A percentile compares a stretch with the other conserved stretches of the same genome.
phyloP scores from a whole-genome alignment of 441 rosid genomes.

The Euphorbia neoarborescens region DNA sequence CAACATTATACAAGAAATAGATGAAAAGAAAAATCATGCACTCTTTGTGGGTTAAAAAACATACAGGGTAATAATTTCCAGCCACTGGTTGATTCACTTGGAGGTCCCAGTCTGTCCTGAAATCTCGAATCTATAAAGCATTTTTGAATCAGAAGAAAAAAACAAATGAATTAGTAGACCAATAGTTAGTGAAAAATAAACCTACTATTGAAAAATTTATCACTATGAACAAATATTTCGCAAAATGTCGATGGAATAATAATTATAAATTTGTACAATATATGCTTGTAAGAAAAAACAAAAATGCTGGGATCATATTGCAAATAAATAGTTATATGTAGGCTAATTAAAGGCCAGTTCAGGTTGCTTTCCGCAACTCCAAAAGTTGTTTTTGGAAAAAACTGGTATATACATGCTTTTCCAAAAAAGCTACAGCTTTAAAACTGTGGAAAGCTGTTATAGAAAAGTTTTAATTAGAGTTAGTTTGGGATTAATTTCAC shows the following conservation, averaged over 20 bases:
- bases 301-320: not conserved
- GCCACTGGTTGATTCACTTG: conserved; percentile 75
- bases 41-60: conserved; percentile 14
- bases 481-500: no score
- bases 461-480: no score
- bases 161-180: not conserved
- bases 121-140: conserved; percentile 63
- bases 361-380: no score
- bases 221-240: not conserved
- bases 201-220: conserved; percentile 4
- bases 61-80: conserved; percentile 93
- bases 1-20: not conserved
- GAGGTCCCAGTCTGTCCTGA: conserved; percentile 77
- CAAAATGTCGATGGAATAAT: not conserved
- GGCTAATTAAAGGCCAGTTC: no score
- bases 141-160: conserved; percentile 1
- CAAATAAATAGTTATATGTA: not conserved
- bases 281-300: conserved; percentile 8
- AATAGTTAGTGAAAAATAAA: conserved; percentile 4
- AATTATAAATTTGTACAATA: not conserved
- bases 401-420: no score
- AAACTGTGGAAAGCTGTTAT: no score
- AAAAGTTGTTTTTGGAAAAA: no score
- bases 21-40: not conserved
- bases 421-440: no score